phyloP scores from a whole-genome alignment of 2,329 filamentous ascomycete species.

The Sphaerostilbella broomeana region DNA sequence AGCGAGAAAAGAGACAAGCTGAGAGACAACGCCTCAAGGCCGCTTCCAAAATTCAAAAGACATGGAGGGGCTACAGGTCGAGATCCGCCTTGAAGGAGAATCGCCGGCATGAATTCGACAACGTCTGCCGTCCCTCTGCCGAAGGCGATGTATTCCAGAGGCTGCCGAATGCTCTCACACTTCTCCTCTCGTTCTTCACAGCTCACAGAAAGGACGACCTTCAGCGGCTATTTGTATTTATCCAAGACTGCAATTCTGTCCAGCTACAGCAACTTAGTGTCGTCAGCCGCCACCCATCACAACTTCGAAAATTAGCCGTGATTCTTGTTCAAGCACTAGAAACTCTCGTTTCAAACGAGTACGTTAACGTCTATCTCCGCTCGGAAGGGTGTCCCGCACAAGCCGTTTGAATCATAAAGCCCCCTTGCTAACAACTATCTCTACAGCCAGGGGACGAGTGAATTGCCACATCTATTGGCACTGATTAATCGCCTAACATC shows the following conservation, averaged over 20 bases:
- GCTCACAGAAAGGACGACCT: slow-evolving; percentile 39
- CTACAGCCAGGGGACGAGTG: too few species aligned
- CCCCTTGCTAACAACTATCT: too few species aligned
- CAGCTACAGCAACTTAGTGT: slow-evolving; percentile 31
- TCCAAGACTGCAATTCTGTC: slow-evolving; percentile 35
- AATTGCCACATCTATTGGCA: slow-evolving; percentile 27
- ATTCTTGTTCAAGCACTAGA: slow-evolving; percentile 32
- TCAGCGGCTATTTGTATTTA: slow-evolving; percentile 39
- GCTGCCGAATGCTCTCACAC: slow-evolving; percentile 35
- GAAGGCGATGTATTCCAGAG: slow-evolving; percentile 29
- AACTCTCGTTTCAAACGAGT: slow-evolving; percentile 19
- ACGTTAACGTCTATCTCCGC: slow-evolving; percentile 11
- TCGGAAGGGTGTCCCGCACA: too few species aligned
- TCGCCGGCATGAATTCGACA: slow-evolving; percentile 59
- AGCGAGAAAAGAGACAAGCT: slow-evolving; percentile 70
- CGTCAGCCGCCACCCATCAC: slow-evolving; percentile 21
- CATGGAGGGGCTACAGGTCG: slow-evolving; percentile 71
- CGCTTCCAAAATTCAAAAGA: slow-evolving; percentile 64
- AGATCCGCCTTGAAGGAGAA: slow-evolving; percentile 51
- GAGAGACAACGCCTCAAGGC: slow-evolving; percentile 74
- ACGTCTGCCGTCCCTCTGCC: slow-evolving; percentile 38
- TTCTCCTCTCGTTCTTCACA: slow-evolving; percentile 47
- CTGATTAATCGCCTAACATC: slow-evolving; percentile 27
- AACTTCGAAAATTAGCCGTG: slow-evolving; percentile 30
- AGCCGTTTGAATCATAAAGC: too few species aligned